Percentiles rank a stretch among this genome's conserved stretches.
These are phyloP conservation scores for Nakazawaea wickerhamii DNA, from an alignment of 805 yeast species.

Conservation along the genomic window DNA sequence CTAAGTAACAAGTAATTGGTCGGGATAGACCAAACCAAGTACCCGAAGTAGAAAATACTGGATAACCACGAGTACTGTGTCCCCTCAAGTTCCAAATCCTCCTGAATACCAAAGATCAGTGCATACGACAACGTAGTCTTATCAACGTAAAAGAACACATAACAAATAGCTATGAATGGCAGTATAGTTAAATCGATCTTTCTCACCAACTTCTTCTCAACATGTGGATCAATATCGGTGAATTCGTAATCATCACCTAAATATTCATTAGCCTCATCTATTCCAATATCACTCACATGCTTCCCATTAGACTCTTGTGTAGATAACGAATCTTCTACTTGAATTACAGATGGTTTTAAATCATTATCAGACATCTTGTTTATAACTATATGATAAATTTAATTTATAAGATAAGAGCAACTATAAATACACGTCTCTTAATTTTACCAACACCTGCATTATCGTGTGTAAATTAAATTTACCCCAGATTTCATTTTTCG, in stretches of 20 bases:
- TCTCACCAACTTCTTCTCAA: slow-evolving; percentile 27
- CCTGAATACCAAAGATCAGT: slow-evolving; percentile 31
- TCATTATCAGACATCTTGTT: no score
- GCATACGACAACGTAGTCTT: slow-evolving; percentile 15
- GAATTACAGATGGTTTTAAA: no score
- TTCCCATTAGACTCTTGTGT: background rate
- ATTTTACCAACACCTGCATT: no score
- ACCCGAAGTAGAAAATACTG: slow-evolving; percentile 12
- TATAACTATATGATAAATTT: no score
- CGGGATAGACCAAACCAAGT: slow-evolving; percentile 2
- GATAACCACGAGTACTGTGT: slow-evolving; percentile 21
- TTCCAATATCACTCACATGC: background rate
- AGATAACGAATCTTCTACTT: background rate
- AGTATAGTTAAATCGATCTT: slow-evolving; percentile 38
- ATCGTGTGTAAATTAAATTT: no score
- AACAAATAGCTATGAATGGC: slow-evolving; percentile 22
- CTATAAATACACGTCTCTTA: no score
- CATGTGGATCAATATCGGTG: slow-evolving; percentile 16
- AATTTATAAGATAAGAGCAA: no score
- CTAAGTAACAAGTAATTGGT: slow-evolving; percentile 14
- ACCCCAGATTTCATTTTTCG: slow-evolving; percentile 1
- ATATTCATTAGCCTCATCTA: slow-evolving; percentile 6
- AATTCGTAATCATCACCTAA: slow-evolving; percentile 11
- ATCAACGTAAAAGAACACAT: slow-evolving; percentile 12
- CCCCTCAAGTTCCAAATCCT: slow-evolving; percentile 24